A percentile compares a stretch with the other conserved stretches of the same genome.
Evolutionary conservation across 257 asterid genomes (phyloP).

Genomic region (Capsicum rhomboideum): DNA sequence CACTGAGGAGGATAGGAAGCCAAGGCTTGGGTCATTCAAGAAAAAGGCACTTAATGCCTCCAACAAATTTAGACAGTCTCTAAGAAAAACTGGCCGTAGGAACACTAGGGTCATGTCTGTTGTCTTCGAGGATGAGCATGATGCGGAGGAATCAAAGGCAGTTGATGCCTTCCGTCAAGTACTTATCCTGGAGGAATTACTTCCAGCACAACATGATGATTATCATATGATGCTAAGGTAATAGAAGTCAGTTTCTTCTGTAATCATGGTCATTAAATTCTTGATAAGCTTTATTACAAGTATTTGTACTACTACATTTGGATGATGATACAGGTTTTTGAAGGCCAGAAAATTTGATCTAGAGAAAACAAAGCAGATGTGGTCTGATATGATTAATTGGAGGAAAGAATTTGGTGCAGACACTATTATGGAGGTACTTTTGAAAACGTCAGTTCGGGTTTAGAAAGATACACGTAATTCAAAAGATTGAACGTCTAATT

Average conservation of each 20-base stretch:
- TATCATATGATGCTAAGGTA: slow-evolving; percentile 85
- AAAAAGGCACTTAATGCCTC: slow-evolving; percentile 47
- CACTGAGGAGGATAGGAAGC: slow-evolving; percentile 38
- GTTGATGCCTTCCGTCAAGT: slow-evolving; percentile 91
- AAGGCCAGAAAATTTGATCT: slow-evolving; percentile 85
- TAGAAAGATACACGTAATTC: background rate
- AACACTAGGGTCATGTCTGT: slow-evolving; percentile 77
- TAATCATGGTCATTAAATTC: background rate
- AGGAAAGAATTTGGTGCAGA: slow-evolving; percentile 90
- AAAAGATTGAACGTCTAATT: background rate
- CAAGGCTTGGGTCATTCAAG: slow-evolving; percentile 47
- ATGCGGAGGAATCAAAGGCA: slow-evolving; percentile 71
- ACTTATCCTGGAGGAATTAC: slow-evolving; percentile 76
- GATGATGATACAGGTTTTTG: slow-evolving; percentile 52
- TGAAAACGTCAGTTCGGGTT: background rate
- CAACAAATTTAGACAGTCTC: slow-evolving; percentile 42
- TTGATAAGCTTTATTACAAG: background rate
- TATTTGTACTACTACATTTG: background rate
- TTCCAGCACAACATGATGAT: slow-evolving; percentile 85
- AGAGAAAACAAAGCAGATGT: slow-evolving; percentile 92
- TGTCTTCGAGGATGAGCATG: slow-evolving; percentile 68
- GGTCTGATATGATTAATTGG: slow-evolving; percentile 95
- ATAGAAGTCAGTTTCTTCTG: background rate
- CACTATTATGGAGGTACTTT: slow-evolving; percentile 63
- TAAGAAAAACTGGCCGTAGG: slow-evolving; percentile 38